These are phyloP conservation scores for Urtica urens DNA, from an alignment of 306 rosid species.

Conservation along the genomic window DNA sequence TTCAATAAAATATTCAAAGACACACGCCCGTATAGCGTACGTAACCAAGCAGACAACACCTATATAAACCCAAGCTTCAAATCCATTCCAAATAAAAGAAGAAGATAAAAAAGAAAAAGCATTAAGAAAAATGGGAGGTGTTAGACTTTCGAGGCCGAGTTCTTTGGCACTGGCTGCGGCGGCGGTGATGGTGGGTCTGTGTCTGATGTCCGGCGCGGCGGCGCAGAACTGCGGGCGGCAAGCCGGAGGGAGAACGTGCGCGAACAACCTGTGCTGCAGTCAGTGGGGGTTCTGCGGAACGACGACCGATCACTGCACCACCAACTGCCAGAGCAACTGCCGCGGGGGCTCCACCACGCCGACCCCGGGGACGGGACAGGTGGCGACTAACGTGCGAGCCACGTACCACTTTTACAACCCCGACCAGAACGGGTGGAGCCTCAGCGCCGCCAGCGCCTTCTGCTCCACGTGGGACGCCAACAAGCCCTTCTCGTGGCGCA, in stretches of 20 bases:
- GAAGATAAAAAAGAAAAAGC: too few relatives aligned
- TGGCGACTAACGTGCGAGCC: slow-evolving; percentile 22
- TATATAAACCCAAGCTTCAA: too few relatives aligned
- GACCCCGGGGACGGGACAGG: neutral
- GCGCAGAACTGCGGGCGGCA: slow-evolving; percentile 46
- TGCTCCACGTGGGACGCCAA: slow-evolving; percentile 67
- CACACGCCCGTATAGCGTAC: too few relatives aligned
- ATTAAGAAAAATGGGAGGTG: too few relatives aligned
- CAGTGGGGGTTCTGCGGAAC: slow-evolving; percentile 49
- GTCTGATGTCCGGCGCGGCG: neutral
- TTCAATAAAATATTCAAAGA: too few relatives aligned
- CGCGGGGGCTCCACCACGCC: neutral
- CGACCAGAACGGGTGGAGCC: slow-evolving; percentile 17
- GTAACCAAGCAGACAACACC: too few relatives aligned
- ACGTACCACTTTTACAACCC: slow-evolving; percentile 30
- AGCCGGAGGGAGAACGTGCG: slow-evolving; percentile 34
- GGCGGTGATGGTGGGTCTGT: too few relatives aligned
- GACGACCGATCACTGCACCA: slow-evolving; percentile 36
- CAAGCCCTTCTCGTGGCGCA: slow-evolving; percentile 49
- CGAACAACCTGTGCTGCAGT: slow-evolving; percentile 41
- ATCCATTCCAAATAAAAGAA: too few relatives aligned
- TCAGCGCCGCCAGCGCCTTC: slow-evolving; percentile 18
- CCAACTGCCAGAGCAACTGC: slow-evolving; percentile 47
- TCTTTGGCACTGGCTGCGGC: too few relatives aligned
- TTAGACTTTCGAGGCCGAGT: too few relatives aligned